These are phyloP conservation scores for Aspergillus unguis DNA, from an alignment of 2,329 filamentous ascomycete species.

Conservation along the genomic window DNA sequence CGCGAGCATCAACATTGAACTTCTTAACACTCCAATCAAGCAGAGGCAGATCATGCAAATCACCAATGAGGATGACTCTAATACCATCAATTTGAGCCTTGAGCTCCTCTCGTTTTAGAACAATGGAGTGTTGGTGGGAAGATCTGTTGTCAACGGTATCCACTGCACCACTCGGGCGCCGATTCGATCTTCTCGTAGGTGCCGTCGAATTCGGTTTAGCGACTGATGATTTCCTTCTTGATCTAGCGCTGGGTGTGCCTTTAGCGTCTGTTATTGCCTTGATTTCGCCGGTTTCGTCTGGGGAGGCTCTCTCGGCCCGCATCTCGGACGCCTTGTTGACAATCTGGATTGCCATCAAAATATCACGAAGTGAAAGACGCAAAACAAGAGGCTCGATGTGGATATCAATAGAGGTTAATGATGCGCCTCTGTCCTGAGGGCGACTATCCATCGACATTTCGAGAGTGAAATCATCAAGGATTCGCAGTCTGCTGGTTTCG, in stretches of 20 bases:
- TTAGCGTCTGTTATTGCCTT: conserved; percentile 49
- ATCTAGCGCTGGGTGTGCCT: conserved; percentile 28
- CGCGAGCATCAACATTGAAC: conserved; percentile 77
- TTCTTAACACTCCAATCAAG: conserved; percentile 90
- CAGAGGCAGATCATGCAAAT: conserved; percentile 91
- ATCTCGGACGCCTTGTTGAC: conserved; percentile 86
- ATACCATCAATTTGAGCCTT: conserved; percentile 84
- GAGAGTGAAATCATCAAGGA: conserved; percentile 94
- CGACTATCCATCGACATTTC: conserved; percentile 81
- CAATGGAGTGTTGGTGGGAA: conserved; percentile 45
- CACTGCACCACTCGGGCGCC: conserved; percentile 44
- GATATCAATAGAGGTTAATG: conserved; percentile 73
- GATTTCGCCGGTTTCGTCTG: conserved; percentile 52
- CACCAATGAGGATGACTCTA: conserved; percentile 89
- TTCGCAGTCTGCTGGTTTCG: conserved; percentile 81
- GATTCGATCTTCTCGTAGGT: conserved; percentile 43
- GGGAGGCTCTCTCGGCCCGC: conserved; percentile 53
- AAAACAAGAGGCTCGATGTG: conserved; percentile 90
- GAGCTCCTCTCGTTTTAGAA: conserved; percentile 72
- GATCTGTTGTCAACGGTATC: conserved; percentile 38
- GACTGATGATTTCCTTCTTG: conserved; percentile 51
- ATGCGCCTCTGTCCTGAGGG: conserved; percentile 56
- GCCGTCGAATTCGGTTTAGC: conserved; percentile 43
- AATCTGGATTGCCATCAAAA: conserved; percentile 89
- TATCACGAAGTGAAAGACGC: conserved; percentile 86